Percentiles rank a stretch among this genome's conserved stretches.
Evolutionary conservation across 257 asterid species (phyloP).

Genomic region (Henckelia pumila): DNA sequence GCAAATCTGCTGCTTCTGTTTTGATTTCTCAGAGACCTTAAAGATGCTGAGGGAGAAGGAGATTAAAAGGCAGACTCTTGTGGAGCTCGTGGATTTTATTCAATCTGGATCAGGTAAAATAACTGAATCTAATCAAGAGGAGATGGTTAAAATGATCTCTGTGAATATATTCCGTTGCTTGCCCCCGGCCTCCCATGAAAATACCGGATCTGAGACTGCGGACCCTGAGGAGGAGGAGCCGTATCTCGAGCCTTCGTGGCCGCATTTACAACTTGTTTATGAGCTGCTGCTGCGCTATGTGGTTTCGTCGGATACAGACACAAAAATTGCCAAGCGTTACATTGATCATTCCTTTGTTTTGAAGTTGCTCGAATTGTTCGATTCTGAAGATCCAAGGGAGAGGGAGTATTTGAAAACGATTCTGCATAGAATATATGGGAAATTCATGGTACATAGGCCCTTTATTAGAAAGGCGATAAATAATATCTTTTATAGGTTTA

Average conservation of each 20-base stretch:
- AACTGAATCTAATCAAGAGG: slow-evolving; percentile 62
- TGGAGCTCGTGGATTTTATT: slow-evolving; percentile 66
- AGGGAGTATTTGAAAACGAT: slow-evolving; percentile 85
- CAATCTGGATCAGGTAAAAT: slow-evolving; percentile 59
- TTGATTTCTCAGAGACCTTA: slow-evolving; percentile 54
- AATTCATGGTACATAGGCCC: slow-evolving; percentile 89
- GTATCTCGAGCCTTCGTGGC: slow-evolving; percentile 71
- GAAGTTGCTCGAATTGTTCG: slow-evolving; percentile 69
- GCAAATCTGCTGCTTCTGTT: slow-evolving; percentile 53
- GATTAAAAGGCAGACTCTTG: slow-evolving; percentile 60
- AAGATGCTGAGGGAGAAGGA: slow-evolving; percentile 64
- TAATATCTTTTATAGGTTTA: slow-evolving; percentile 67
- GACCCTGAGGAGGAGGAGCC: slow-evolving; percentile 77
- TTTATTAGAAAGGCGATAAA: slow-evolving; percentile 82
- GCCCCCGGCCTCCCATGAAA: slow-evolving; percentile 64
- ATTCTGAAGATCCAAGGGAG: slow-evolving; percentile 82
- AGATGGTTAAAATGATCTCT: slow-evolving; percentile 66
- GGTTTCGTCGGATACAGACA: slow-evolving; percentile 65
- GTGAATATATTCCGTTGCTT: slow-evolving; percentile 64
- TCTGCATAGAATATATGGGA: slow-evolving; percentile 80
- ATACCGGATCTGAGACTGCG: slow-evolving; percentile 47
- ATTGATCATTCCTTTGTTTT: slow-evolving; percentile 70
- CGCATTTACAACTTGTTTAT: slow-evolving; percentile 66
- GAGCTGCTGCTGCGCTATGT: slow-evolving; percentile 72
- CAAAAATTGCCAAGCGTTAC: slow-evolving; percentile 66